Percentiles rank a stretch among this genome's conserved stretches.
These are phyloP conservation scores for Aciculoconidium aculeatum DNA, from an alignment of 805 yeast species.

Conservation along the genomic window DNA sequence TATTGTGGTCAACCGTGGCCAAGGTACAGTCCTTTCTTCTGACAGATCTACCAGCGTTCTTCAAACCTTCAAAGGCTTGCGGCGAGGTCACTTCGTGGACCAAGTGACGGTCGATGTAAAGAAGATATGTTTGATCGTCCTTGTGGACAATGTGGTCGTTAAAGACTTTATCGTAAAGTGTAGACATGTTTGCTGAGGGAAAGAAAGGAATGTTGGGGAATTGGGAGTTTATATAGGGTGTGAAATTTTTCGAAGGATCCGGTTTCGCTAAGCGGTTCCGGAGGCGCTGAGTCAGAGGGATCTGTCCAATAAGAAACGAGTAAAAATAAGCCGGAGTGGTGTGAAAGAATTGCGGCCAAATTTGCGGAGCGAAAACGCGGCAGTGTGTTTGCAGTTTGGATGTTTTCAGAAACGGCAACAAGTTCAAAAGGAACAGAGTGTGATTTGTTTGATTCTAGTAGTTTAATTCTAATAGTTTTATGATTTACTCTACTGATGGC, in stretches of 20 bases:
- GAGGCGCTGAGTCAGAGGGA: too few species aligned
- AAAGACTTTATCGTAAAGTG: slow-evolving; percentile 94
- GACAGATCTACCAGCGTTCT: slow-evolving; percentile 79
- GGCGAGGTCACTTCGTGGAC: slow-evolving; percentile 99
- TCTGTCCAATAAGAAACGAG: too few species aligned
- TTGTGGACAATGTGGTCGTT: slow-evolving; percentile 89
- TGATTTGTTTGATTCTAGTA: too few species aligned
- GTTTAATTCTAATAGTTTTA: too few species aligned
- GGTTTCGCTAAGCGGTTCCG: slow-evolving; percentile 4
- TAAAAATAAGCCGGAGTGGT: too few species aligned
- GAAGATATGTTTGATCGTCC: slow-evolving; percentile 76
- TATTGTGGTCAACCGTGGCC: slow-evolving; percentile 95
- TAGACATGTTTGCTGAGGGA: slow-evolving; percentile 22
- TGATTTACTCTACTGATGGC: too few species aligned
- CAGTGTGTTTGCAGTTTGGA: too few species aligned
- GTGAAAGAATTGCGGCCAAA: too few species aligned
- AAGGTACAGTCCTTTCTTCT: slow-evolving; percentile 91
- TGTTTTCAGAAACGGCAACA: too few species aligned
- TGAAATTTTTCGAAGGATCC: slow-evolving; percentile 3
- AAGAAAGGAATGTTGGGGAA: background rate
- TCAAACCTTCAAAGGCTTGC: slow-evolving; percentile 95
- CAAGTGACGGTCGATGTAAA: slow-evolving; percentile 93
- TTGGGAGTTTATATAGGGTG: background rate
- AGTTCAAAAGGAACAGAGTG: too few species aligned
- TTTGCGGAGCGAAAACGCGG: too few species aligned